Conservation (phyloP, 2,329 filamentous ascomycete genomes). For the Coleophoma cylindrospora region DNA sequence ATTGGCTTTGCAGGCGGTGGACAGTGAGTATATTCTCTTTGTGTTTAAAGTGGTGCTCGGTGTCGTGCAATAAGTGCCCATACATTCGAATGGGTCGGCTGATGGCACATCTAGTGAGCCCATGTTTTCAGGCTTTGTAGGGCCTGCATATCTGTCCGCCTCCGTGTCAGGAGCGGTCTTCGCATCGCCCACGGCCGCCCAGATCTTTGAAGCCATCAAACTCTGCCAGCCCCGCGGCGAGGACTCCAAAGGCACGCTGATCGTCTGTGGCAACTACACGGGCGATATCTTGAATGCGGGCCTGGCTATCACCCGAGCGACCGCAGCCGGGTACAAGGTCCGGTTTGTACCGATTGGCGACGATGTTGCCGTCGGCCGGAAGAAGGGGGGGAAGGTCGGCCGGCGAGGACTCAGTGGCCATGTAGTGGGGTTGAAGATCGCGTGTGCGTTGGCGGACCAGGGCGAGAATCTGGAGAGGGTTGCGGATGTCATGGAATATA, state of each 20-base stretch:
- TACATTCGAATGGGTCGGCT: background rate
- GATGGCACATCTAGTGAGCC: conserved; percentile 19
- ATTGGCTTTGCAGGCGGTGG: conserved; percentile 23
- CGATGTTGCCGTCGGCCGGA: conserved; percentile 39
- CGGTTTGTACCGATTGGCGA: conserved; percentile 23
- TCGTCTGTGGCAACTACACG: conserved; percentile 37
- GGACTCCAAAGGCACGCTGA: conserved; percentile 12
- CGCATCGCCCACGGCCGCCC: conserved; percentile 32
- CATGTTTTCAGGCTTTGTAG: conserved; percentile 37
- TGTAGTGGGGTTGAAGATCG: conserved; percentile 37
- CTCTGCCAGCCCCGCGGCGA: conserved; percentile 12
- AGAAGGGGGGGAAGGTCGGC: conserved; percentile 42
- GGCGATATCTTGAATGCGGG: conserved; percentile 36
- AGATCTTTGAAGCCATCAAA: conserved; percentile 32
- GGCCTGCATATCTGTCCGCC: conserved; percentile 30
- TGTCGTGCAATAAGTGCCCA: too few relatives aligned
- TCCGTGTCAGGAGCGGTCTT: conserved; percentile 35
- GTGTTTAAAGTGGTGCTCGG: background rate
- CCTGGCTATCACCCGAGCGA: conserved; percentile 32
- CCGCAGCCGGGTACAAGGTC: conserved; percentile 17
- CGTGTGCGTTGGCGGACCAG: conserved; percentile 19
- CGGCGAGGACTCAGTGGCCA: conserved; percentile 45
- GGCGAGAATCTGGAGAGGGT: conserved; percentile 16
- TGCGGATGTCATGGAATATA: conserved; percentile 17
- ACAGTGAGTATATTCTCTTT: conserved; percentile 14